These are phyloP conservation scores for Debaryomycetaceae sp. DNA, from an alignment of 1,139 yeast species.

Conservation along the genomic window DNA sequence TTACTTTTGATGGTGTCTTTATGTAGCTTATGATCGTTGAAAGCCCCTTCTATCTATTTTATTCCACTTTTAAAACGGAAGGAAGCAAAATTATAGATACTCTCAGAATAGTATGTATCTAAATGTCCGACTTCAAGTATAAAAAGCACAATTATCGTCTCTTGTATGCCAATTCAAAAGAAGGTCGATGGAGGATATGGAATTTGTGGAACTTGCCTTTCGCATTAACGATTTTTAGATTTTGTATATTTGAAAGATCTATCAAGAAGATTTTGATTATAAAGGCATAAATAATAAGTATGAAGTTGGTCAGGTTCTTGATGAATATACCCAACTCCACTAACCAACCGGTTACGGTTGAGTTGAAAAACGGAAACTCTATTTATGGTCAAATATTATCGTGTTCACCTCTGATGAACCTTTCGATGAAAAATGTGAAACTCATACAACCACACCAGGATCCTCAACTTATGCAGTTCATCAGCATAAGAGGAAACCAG, in stretches of 20 bases:
- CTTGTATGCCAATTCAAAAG: too few relatives aligned
- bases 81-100: too few relatives aligned
- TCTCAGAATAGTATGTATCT: too few relatives aligned
- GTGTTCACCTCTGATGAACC: slow-evolving; percentile 92
- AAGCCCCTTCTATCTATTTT: too few relatives aligned
- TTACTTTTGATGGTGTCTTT: too few relatives aligned
- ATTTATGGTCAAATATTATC: slow-evolving; percentile 56
- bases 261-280: background rate
- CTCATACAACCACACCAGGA: slow-evolving; percentile 71
- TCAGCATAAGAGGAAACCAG: slow-evolving; percentile 87
- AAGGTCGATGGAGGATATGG: too few relatives aligned
- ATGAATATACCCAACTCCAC: slow-evolving; percentile 70
- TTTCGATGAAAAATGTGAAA: slow-evolving; percentile 77
- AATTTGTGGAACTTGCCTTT: background rate
- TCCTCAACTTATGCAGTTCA: slow-evolving; percentile 70
- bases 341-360: slow-evolving; percentile 87
- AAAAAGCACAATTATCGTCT: too few relatives aligned
- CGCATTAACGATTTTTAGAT: background rate
- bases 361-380: slow-evolving; percentile 76
- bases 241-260: too few relatives aligned
- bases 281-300: slow-evolving; percentile 7
- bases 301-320: slow-evolving; percentile 61
- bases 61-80: too few relatives aligned
- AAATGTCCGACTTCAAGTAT: too few relatives aligned
- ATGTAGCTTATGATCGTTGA: too few relatives aligned